Evolutionary conservation across 2,329 filamentous ascomycete species (phyloP), one percentile per base, ranked within the genome.

Genomic region (Fusarium tupiense): DNA sequence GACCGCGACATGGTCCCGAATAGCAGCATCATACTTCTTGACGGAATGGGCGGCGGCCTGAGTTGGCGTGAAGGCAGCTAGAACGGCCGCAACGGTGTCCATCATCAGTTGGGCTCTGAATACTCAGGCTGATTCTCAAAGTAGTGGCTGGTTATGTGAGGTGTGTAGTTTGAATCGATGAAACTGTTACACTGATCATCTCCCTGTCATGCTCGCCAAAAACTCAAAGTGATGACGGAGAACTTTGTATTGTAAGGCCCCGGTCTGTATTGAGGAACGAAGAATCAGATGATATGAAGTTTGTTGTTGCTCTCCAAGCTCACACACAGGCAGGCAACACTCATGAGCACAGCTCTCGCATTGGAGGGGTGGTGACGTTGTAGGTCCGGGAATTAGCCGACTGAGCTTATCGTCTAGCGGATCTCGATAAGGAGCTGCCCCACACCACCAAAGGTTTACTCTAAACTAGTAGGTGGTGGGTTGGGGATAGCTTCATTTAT

Each of bases 31-130:
- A 74, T 86, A 88, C 56, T 76, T 66, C 29, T 81, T 83, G 62
- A 63, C 40, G 19, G 66, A 64, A 38, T 83, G 75, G 59, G 80
- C 73, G 5, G 64, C 60, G 43, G 71, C 75, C 35, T 68, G 62
- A 60, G 77, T 75, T 17, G 83, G 81, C 64, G 85, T 82, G 70
- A 88, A 88, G 52, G 81, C 79, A 71, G 84, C 76, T 62, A 89
- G 82, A 50, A 82, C 65, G 37, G 56, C 62, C 46, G 64, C 71
- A 43, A 78, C 63, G 24, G 74, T 53, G 41, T 84, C 80, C 82
- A 84, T 84, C 54, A 56, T 80, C 65, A 65, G 62, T 50, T 46
- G 17, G n/a, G 47, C 24, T 35, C 57, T 50, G 41, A 47, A 41
- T 43, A 37, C 35, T 44, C 24, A 44, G 57, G 52, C 46, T 66